Base-by-base conservation (phyloP, 1,284 basidiomycete species). In the Afroboletus lepidellus region DNA sequence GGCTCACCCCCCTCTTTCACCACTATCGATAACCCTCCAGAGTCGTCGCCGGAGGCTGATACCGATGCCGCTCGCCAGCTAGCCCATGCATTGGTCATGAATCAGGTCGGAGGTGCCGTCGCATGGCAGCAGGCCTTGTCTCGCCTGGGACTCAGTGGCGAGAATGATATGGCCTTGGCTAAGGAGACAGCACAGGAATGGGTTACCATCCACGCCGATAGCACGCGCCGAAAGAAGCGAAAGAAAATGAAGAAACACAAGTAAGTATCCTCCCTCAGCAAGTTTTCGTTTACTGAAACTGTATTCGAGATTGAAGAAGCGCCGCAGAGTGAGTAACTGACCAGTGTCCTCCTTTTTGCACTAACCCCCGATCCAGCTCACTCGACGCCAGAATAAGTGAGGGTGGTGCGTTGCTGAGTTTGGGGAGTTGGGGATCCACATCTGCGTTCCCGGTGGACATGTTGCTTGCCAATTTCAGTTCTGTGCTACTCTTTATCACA, bases 171-270 rank as follows among this genome's bases (percentile, higher is more conserved):
- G 18, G 69, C 72, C 30, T 69, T 77, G 64, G 74, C 75, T 53
- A 74, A 76, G 53, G 73, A 79, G 59, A 75, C 78, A 57, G 76
- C 83, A 38, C 77, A 74, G 61, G 80, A 84, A 44, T 81, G 75
- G 76, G 75, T 80, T 56, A 77, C 80, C 36, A 78, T 89, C 29
- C 70, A 80, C 65, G 76, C 89, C 73, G 90, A 92, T 61, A 92
- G 90, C 61, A 83, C 80, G 24, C 87, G 85, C 76, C 81, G 90
- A 69, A 92, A 92, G 77, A 78, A 82, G 61, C 77, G 82, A 75
- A 90, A 83, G 80, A 92, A 91, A 81, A 92, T 92, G 87, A 90
- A 87, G 80, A 92, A 91, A 72, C 90, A 92, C 67, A 92, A 92
- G 89, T 90, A 66, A 70, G 86, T 76, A n/a, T 16, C 15, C 33